These are phyloP conservation scores for Leccinum pachyderme DNA, from an alignment of 1,284 basidiomycete genomes.

Conservation along the genomic window DNA sequence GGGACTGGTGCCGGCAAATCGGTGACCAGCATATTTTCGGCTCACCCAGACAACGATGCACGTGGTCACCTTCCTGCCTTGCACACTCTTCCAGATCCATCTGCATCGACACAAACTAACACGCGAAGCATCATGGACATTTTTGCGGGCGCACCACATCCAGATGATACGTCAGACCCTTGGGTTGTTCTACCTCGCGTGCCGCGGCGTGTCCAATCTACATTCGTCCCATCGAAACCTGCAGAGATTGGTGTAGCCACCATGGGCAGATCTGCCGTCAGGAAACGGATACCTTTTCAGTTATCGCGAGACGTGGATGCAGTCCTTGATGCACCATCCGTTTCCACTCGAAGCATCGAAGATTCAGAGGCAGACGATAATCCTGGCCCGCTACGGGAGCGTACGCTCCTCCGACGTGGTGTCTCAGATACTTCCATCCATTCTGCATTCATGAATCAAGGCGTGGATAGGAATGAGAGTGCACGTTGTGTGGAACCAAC, in stretches of 20 bases:
- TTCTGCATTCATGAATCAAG: conserved; percentile 70
- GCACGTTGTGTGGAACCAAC: conserved; percentile 1
- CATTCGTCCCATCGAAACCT: conserved; percentile 25
- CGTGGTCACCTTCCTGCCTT: conserved; percentile 20
- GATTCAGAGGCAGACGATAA: conserved; percentile 39
- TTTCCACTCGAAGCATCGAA: conserved; percentile 25
- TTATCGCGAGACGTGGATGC: conserved; percentile 75
- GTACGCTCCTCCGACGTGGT: conserved; percentile 73
- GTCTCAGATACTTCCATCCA: conserved; percentile 89
- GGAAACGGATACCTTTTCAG: conserved; percentile 32
- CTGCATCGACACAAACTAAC: conserved; percentile 24
- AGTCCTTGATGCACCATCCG: conserved; percentile 59
- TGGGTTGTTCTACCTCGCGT: conserved; percentile 64
- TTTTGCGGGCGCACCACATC: conserved; percentile 77
- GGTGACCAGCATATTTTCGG: conserved; percentile 56
- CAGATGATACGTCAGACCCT: conserved; percentile 44
- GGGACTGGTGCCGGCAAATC: conserved; percentile 72
- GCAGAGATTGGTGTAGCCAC: conserved; percentile 18
- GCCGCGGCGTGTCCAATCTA: conserved; percentile 37
- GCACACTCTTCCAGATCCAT: conserved; percentile 18
- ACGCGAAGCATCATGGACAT: conserved; percentile 63
- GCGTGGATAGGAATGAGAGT: conserved; percentile 19
- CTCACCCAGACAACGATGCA: conserved; percentile 30
- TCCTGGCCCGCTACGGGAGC: conserved; percentile 51
- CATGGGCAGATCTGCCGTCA: conserved; percentile 21